Percentiles rank a stretch among this genome's conserved stretches.
These are phyloP conservation scores for Tetrapisispora taiwanensis DNA, from an alignment of 805 yeast species.

Conservation along the genomic window DNA sequence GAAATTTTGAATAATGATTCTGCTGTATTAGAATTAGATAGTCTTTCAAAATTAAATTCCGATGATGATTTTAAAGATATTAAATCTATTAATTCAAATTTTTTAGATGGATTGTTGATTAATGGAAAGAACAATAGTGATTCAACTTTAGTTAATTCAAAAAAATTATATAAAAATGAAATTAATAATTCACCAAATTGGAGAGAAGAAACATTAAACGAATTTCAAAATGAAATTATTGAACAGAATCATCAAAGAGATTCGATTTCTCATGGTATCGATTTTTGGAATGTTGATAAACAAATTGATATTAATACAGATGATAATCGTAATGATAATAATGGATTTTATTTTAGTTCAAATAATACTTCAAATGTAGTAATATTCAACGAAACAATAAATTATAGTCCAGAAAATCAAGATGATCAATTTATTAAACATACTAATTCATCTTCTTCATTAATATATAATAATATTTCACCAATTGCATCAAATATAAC, in stretches of 20 bases:
- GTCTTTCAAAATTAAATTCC: background rate
- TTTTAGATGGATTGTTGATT: background rate
- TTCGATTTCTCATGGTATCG: slow-evolving; percentile 24
- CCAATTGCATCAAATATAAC: background rate
- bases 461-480: background rate
- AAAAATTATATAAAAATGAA: background rate
- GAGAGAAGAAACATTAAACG: background rate
- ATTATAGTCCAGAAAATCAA: background rate
- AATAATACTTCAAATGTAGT: background rate
- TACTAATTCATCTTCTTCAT: background rate
- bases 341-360: slow-evolving; percentile 11
- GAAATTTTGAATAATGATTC: background rate
- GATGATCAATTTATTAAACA: too few species aligned
- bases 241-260: slow-evolving; percentile 12
- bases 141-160: background rate
- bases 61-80: background rate
- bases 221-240: slow-evolving; percentile 7
- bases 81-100: background rate
- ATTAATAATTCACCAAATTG: background rate
- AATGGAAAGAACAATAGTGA: background rate
- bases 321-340: background rate
- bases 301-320: background rate
- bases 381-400: background rate
- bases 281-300: slow-evolving; percentile 18
- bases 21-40: background rate